These are phyloP conservation scores for Beauveria varroae DNA, from an alignment of 2,329 filamentous ascomycete species.

Conservation along the genomic window DNA sequence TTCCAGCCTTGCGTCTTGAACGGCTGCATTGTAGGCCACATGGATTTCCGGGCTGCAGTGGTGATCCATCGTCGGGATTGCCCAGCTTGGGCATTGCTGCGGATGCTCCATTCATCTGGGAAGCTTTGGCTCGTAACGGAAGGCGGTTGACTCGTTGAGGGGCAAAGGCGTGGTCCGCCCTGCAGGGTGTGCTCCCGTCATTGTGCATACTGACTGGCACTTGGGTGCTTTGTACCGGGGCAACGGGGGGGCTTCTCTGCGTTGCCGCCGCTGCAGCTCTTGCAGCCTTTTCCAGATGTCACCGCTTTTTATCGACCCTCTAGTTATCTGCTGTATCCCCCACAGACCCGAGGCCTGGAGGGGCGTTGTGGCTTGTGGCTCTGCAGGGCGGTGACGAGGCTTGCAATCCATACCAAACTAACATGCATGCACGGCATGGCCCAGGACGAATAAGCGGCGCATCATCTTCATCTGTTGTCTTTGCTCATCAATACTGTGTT, in stretches of 20 bases:
- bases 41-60: background rate
- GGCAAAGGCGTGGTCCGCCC: no score
- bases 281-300: background rate
- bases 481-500: background rate
- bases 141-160: background rate
- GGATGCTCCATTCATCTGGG: background rate
- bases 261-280: no score
- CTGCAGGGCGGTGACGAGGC: background rate
- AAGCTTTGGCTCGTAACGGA: background rate
- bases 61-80: background rate
- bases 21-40: background rate
- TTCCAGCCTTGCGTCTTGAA: background rate
- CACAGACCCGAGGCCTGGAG: background rate
- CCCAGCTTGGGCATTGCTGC: background rate
- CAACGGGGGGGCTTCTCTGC: no score
- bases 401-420: background rate
- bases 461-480: background rate
- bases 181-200: background rate
- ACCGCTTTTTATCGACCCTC: background rate
- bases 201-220: background rate
- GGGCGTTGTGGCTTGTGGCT: background rate
- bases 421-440: background rate
- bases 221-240: no score
- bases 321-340: background rate
- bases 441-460: background rate